Evolutionary conservation across 2,329 filamentous ascomycete species (phyloP).

Genomic region (Fusarium sp.): DNA sequence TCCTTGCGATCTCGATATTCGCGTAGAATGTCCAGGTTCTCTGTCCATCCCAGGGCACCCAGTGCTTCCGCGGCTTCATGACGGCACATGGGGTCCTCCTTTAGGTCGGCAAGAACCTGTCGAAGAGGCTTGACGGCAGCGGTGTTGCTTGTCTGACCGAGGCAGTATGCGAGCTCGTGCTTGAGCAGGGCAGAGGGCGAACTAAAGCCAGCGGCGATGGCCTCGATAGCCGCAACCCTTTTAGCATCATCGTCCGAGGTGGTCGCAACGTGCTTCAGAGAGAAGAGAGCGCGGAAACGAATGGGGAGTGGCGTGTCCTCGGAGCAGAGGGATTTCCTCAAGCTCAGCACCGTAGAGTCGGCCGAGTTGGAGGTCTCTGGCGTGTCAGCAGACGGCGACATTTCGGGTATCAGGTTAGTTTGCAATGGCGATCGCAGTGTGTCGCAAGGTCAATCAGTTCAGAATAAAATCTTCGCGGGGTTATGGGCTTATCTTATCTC

Average conservation of each 20-base stretch:
- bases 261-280: slow-evolving; percentile 91
- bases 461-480: slow-evolving; percentile 57
- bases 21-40: slow-evolving; percentile 81
- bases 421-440: slow-evolving; percentile 32
- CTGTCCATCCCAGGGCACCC: slow-evolving; percentile 84
- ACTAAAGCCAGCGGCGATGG: slow-evolving; percentile 88
- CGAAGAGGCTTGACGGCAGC: slow-evolving; percentile 82
- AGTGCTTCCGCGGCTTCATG: slow-evolving; percentile 97
- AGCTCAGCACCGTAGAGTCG: slow-evolving; percentile 68
- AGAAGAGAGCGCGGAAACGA: slow-evolving; percentile 97
- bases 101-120: slow-evolving; percentile 79
- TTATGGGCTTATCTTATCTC: slow-evolving; percentile 49
- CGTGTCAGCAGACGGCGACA: slow-evolving; percentile 49
- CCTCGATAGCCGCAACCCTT: slow-evolving; percentile 72
- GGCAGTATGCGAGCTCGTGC: slow-evolving; percentile 96
- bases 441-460: slow-evolving; percentile 27
- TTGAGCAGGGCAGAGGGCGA: slow-evolving; percentile 93
- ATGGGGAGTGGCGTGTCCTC: slow-evolving; percentile 87
- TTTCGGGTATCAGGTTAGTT: slow-evolving; percentile 40
- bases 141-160: slow-evolving; percentile 88
- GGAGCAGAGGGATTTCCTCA: slow-evolving; percentile 83
- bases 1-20: slow-evolving; percentile 80
- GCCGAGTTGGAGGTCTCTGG: slow-evolving; percentile 43
- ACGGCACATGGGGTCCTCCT: slow-evolving; percentile 95
- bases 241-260: slow-evolving; percentile 74